Percentiles rank a stretch among this genome's conserved stretches.
Conservation (phyloP, 2,329 filamentous ascomycete genomes). For the Fusarium temperatum region DNA sequence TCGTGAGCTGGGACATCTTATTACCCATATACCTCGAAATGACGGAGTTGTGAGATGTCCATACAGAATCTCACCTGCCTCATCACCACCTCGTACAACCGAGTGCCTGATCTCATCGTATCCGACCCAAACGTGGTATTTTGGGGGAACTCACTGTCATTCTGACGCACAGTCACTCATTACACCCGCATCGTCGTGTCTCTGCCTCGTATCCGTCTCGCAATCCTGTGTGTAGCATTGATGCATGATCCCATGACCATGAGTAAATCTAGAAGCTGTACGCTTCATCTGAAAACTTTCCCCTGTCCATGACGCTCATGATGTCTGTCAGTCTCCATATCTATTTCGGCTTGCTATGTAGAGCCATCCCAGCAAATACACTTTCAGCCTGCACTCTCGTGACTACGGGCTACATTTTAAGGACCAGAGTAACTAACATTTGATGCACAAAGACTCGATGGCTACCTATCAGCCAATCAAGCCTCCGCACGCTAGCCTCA, state of each 20-base stretch:
- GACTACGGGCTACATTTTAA: background rate
- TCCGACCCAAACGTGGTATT: background rate
- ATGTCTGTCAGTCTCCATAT: background rate
- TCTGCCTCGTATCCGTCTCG: background rate
- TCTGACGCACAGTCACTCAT: background rate
- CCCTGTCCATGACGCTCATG: background rate
- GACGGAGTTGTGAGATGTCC: background rate
- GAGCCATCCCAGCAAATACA: background rate
- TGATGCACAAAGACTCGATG: background rate
- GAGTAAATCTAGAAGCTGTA: background rate
- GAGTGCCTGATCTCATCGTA: constrained; percentile 18
- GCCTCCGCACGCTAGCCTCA: background rate
- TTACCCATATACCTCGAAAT: background rate
- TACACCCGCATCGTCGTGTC: background rate
- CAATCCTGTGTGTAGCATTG: background rate
- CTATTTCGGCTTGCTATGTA: background rate
- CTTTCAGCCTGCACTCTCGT: background rate
- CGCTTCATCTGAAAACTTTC: background rate
- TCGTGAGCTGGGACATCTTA: background rate
- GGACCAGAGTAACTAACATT: background rate
- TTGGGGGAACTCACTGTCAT: background rate
- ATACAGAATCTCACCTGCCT: background rate
- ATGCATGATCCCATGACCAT: background rate
- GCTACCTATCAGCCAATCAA: background rate
- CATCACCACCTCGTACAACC: constrained; percentile 3